phyloP scores from a whole-genome alignment of 192 early-diverging fungal species.

The Coemansia reversa region DNA sequence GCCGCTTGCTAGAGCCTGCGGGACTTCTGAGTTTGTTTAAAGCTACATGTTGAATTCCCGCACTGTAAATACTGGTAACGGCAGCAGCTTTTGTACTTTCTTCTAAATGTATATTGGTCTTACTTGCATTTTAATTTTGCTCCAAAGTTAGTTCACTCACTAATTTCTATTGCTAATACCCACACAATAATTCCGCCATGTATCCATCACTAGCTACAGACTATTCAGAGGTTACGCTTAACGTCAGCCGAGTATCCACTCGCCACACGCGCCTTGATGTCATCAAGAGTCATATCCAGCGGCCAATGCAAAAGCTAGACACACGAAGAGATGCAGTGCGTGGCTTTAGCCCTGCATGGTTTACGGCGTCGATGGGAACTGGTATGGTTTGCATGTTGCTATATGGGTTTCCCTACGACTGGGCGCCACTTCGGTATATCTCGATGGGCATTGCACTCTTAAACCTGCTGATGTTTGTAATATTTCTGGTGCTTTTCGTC shows the following conservation, averaged over 20 bases:
- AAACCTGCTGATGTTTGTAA: slow-evolving; percentile 41
- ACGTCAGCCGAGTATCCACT: not conserved
- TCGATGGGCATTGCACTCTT: slow-evolving; percentile 40
- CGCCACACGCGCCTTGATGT: slow-evolving; percentile 1
- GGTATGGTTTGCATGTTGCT: slow-evolving; percentile 44
- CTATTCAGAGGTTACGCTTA: slow-evolving; percentile 24
- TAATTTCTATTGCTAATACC: slow-evolving; percentile 12
- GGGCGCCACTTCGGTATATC: slow-evolving; percentile 39
- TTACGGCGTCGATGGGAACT: slow-evolving; percentile 57
- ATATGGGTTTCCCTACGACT: slow-evolving; percentile 46
- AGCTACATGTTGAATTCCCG: no score
- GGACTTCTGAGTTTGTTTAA: no score
- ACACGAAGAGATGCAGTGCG: slow-evolving; percentile 33
- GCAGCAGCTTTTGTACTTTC: no score
- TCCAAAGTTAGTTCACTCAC: not conserved
- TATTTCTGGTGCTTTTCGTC: slow-evolving; percentile 27
- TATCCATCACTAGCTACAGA: slow-evolving; percentile 1
- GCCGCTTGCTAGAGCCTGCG: no score
- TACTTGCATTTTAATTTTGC: no score
- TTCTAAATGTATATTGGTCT: no score
- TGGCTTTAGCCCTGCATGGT: slow-evolving; percentile 62
- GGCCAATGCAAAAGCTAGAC: slow-evolving; percentile 47
- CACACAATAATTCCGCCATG: slow-evolving; percentile 3
- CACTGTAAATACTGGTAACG: no score
- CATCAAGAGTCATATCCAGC: slow-evolving; percentile 29